A percentile compares a stretch with the other conserved stretches of the same genome.
Evolutionary conservation across 1,284 basidiomycete genomes (phyloP).

Genomic region (Porogramme epimiltina): DNA sequence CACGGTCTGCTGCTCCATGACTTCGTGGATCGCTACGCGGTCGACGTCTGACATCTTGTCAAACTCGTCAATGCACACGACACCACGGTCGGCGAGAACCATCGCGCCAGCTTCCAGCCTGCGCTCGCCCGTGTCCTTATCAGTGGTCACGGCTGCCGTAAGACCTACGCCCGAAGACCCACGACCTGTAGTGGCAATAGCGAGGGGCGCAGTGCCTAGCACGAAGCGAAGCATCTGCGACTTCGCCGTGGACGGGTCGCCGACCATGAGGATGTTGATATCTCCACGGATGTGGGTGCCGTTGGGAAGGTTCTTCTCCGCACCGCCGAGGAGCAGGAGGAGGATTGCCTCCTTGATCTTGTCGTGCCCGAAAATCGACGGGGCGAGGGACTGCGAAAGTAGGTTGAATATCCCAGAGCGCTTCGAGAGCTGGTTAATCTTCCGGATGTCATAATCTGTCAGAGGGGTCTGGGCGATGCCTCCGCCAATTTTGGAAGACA

Average conservation of each 20-base stretch:
- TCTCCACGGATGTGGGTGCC: conserved; percentile 99
- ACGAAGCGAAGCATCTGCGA: conserved; percentile 97
- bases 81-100: conserved; percentile 99
- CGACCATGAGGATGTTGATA: conserved; percentile 99
- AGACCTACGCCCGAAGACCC: conserved; percentile 98
- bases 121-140: conserved; percentile 96
- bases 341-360: conserved; percentile 95
- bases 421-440: conserved; percentile 94
- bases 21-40: conserved; percentile 99
- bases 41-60: conserved; percentile 99
- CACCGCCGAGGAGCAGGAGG: conserved; percentile 91
- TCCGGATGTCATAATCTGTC: conserved; percentile 94
- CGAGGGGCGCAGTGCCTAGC: conserved; percentile 93
- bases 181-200: conserved; percentile 97
- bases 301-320: conserved; percentile 97
- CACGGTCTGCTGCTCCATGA: conserved; percentile 99
- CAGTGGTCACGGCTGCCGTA: conserved; percentile 98
- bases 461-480: conserved; percentile 93
- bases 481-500: conserved; percentile 95
- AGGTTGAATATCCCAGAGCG: conserved; percentile 85
- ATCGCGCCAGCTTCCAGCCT: conserved; percentile 98
- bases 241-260: conserved; percentile 98
- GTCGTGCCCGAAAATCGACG: conserved; percentile 96
- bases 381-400: conserved; percentile 93
- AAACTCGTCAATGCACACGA: conserved; percentile 99